Evolutionary conservation across 176 grass and related monocot species (phyloP).

Genomic region (Neostapfia colusana): DNA sequence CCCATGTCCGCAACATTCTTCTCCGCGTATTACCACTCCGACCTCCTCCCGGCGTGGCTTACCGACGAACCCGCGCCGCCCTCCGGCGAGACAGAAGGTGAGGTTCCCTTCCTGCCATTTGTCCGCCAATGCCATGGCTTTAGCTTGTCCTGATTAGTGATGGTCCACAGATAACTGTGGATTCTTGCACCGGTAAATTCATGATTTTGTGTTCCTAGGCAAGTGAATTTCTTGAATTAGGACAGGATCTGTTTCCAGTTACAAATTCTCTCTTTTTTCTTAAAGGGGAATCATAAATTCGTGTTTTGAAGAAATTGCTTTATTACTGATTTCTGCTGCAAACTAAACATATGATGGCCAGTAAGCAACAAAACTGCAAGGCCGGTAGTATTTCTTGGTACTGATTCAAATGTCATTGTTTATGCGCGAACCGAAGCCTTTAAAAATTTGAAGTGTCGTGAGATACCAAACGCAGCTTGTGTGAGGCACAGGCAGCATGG

Average conservation of each 20-base stretch:
- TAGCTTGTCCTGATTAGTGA: background rate
- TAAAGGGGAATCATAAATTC: background rate
- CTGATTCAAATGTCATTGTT: background rate
- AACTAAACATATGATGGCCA: background rate
- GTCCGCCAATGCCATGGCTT: background rate
- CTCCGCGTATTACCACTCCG: conserved; percentile 37
- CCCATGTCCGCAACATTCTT: conserved; percentile 56
- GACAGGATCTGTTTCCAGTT: background rate
- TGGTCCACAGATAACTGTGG: background rate
- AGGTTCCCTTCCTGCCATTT: conserved; percentile 5
- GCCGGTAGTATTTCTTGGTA: background rate
- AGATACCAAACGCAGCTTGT: background rate
- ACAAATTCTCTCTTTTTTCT: background rate
- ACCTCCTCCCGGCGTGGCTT: conserved; percentile 29
- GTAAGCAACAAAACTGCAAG: background rate
- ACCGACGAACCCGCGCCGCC: background rate
- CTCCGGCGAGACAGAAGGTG: conserved; percentile 22
- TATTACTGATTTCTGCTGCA: background rate
- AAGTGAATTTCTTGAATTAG: background rate
- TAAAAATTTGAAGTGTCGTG: background rate
- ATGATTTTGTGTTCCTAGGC: background rate
- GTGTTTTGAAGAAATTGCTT: background rate
- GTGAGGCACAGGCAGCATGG: background rate
- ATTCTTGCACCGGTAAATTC: background rate
- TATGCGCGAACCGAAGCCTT: background rate